These are phyloP conservation scores for Solanum pennellii DNA, from an alignment of 257 asterid species.

Conservation along the genomic window DNA sequence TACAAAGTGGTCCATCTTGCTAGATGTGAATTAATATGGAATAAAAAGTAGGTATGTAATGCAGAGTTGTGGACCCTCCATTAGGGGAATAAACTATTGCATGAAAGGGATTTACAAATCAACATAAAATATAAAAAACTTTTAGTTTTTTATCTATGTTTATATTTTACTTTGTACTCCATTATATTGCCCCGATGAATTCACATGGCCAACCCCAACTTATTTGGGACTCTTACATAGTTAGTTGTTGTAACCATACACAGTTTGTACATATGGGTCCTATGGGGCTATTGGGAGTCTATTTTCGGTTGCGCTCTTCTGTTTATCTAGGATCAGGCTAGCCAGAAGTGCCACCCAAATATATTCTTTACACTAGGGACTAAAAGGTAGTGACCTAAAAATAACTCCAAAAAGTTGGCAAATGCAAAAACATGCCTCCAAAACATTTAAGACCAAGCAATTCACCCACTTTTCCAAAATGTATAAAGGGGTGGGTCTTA, in stretches of 20 bases:
- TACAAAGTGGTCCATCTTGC: slow-evolving; percentile 41
- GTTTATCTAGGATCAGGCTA: background rate
- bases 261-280: background rate
- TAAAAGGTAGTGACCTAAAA: background rate
- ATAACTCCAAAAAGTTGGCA: background rate
- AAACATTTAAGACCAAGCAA: slow-evolving; percentile 7
- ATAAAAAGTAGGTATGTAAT: slow-evolving; percentile 41
- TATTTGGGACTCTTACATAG: background rate
- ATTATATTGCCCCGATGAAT: background rate
- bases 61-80: slow-evolving; percentile 32
- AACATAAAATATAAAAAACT: slow-evolving; percentile 11
- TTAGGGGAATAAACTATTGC: slow-evolving; percentile 62
- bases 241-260: background rate
- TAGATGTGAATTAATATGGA: slow-evolving; percentile 30
- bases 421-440: slow-evolving; percentile 3
- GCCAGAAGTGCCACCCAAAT: background rate
- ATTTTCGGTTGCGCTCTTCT: background rate
- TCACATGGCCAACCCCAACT: background rate
- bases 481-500: slow-evolving; percentile 7
- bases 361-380: background rate
- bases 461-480: background rate
- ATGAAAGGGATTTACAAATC: slow-evolving; percentile 37
- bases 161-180: slow-evolving; percentile 8
- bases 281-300: background rate
- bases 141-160: slow-evolving; percentile 9